These are phyloP conservation scores for Murraya paniculata DNA, from an alignment of 345 rosid species.

Conservation along the genomic window DNA sequence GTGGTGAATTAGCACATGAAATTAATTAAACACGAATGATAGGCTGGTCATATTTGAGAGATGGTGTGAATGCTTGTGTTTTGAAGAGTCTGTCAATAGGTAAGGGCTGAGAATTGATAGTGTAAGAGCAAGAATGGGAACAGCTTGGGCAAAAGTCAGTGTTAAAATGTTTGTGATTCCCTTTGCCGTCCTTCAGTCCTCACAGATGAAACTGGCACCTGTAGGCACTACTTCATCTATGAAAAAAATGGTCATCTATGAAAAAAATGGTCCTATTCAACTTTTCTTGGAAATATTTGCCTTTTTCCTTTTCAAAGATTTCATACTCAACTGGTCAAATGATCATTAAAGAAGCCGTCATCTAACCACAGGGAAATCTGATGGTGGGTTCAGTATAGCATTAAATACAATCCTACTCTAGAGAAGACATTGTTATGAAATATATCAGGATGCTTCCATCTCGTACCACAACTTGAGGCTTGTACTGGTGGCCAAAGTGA, in stretches of 20 bases:
- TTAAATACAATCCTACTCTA: neutral
- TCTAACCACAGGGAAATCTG: neutral
- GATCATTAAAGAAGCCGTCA: neutral
- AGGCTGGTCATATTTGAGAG: neutral
- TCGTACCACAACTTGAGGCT: neutral
- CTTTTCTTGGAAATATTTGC: neutral
- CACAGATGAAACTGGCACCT: neutral
- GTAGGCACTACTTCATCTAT: neutral
- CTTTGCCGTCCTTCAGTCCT: neutral
- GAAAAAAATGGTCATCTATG: too few species aligned
- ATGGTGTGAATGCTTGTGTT: neutral
- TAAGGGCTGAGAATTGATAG: neutral
- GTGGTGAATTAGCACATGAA: neutral
- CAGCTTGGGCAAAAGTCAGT: neutral
- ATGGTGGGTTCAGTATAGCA: neutral
- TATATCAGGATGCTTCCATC: neutral
- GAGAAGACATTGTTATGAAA: neutral
- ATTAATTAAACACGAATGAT: too few species aligned
- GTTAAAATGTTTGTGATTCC: neutral
- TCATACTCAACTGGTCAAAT: neutral
- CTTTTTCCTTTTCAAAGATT: neutral
- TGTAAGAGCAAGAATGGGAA: too few species aligned
- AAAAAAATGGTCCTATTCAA: neutral
- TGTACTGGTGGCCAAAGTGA: neutral
- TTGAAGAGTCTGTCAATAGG: neutral